A percentile compares a stretch with the other conserved stretches of the same genome.
Conservation (phyloP, 441 rosid genomes). For the Euphorbia celastroides region DNA sequence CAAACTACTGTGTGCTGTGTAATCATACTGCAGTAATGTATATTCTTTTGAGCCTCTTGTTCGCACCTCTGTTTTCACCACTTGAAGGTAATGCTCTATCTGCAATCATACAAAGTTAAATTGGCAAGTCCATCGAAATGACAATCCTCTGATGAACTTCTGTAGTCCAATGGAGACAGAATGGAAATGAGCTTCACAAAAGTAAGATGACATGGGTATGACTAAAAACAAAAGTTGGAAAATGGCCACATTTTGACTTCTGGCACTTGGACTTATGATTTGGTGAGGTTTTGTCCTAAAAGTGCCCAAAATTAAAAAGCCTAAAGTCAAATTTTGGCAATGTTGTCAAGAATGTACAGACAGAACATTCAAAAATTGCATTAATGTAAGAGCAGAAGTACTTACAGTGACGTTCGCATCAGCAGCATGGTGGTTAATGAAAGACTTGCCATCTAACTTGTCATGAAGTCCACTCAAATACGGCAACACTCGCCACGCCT, state of each 20-base stretch:
- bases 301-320: too few relatives aligned
- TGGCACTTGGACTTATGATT: not conserved
- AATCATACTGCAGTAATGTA: slow-evolving; percentile 73
- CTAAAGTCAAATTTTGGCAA: too few relatives aligned
- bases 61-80: slow-evolving; percentile 88
- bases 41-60: slow-evolving; percentile 38
- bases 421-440: slow-evolving; percentile 63
- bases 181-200: too few relatives aligned
- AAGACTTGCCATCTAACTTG: slow-evolving; percentile 69
- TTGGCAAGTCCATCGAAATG: not conserved
- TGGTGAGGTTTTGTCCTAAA: not conserved
- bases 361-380: too few relatives aligned
- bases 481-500: slow-evolving; percentile 64
- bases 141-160: too few relatives aligned
- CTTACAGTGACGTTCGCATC: slow-evolving; percentile 98
- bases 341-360: too few relatives aligned
- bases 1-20: slow-evolving; percentile 95
- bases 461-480: slow-evolving; percentile 81
- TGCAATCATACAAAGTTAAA: too few relatives aligned
- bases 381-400: too few relatives aligned
- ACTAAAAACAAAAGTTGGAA: not conserved
- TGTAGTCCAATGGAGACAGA: too few relatives aligned
- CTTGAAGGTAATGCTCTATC: slow-evolving; percentile 97
- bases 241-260: not conserved
- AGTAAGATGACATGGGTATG: not conserved